Evolutionary conservation across 2,329 filamentous ascomycete genomes (phyloP), one percentile per base, ranked within the genome.

Genomic region (Cordyceps pruinosa): DNA sequence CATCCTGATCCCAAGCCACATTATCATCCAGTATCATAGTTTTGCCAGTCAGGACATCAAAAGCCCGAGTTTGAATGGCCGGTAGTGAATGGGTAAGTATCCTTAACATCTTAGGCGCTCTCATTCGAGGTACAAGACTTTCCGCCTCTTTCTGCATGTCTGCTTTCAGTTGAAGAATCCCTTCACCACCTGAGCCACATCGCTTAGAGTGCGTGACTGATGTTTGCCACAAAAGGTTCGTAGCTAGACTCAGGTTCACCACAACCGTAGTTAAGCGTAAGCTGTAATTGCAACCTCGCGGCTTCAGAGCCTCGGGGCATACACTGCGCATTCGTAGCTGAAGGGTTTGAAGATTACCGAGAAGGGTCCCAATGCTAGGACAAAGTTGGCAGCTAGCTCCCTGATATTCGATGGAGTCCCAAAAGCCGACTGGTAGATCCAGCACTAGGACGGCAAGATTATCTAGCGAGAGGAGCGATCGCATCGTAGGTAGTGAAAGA

Each of bases 1-100:
- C 63, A 34, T 65, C 60, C 26, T 58, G 61, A 15, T 63, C 51
- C 63, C 62, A 65, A n/a, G 39, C 30, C 42, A 54, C 49, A 41
- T 54, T 51, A 12, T 58, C 56, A 17, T 60, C 56, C n/a, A 64
- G 32, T n/a, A 52, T 48, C 62, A 60, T 64, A 13, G 30, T 60
- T 48, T 56, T 64, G 49, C 60, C 62, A 19, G 55, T 62, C 44
- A 62, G 56, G 19, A 65, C 60, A 32, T 64, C 59, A 1, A 64
- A 45, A 12, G 59, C 61, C 25, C 57, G 56, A 25, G 23, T 58
- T 32, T 63, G 39, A 34, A 62, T 59, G 3, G 21, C 9, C n/a
- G 58, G 50, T 56, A 61, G 54, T 15, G 50, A 39, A 59, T 62
- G 58, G 7, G 60, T 61, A 44, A 65, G 45, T 19, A 64, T 61